These are phyloP conservation scores for Ophiocordyceps unilateralis DNA, from an alignment of 2,329 filamentous ascomycete genomes.

Conservation along the genomic window DNA sequence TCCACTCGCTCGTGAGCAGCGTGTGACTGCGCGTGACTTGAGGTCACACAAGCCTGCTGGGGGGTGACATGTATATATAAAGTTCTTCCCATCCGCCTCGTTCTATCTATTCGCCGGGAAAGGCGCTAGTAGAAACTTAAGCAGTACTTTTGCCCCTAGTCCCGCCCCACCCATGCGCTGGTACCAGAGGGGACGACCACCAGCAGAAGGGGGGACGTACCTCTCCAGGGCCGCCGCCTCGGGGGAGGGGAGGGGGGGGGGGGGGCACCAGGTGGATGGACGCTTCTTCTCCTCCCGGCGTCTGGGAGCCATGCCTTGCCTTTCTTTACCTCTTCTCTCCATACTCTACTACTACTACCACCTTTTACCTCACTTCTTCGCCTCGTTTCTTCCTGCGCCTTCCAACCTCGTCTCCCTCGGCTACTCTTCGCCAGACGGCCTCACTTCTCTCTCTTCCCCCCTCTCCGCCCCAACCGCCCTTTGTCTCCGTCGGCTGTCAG, in stretches of 20 bases:
- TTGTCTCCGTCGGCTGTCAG: neutral
- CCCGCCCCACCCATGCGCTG: constrained; percentile 19
- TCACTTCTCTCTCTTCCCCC: neutral
- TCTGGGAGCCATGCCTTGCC: constrained; percentile 14
- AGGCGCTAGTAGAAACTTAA: constrained; percentile 10
- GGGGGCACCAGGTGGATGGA: no score
- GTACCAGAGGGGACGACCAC: constrained; percentile 13
- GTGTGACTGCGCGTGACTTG: constrained; percentile 20
- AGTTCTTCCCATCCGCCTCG: constrained; percentile 8
- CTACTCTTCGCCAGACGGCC: neutral
- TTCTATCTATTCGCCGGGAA: neutral
- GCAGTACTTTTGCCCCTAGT: constrained; percentile 12
- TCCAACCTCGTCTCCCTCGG: constrained; percentile 13
- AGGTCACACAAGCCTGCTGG: constrained; percentile 15
- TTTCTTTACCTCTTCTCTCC: constrained; percentile 7
- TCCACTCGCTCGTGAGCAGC: constrained; percentile 13
- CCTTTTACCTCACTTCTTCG: constrained; percentile 1
- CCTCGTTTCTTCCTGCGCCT: constrained; percentile 7
- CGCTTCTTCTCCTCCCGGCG: constrained; percentile 21
- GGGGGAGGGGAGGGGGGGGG: constrained; percentile 11
- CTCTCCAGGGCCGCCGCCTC: constrained; percentile 17
- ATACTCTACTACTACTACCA: neutral
- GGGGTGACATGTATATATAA: constrained; percentile 15
- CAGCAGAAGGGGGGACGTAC: neutral
- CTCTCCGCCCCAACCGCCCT: neutral